Evolutionary conservation across 495 filamentous ascomycete genomes (phyloP).

Genomic region (Melanomma pulvis-pyrius): DNA sequence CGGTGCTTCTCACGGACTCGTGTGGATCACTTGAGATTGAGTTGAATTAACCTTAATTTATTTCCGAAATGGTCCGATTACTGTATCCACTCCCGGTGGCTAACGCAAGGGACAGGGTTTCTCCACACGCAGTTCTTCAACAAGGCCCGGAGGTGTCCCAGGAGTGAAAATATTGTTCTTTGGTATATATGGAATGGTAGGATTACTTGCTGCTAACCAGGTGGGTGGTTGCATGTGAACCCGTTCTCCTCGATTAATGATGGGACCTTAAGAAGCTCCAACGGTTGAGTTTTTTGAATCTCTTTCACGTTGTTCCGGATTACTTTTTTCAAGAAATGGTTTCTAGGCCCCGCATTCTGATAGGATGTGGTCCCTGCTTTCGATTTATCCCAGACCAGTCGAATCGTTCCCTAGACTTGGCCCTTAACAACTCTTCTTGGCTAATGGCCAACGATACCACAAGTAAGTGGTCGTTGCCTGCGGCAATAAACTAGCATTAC

Average conservation of each 20-base stretch:
- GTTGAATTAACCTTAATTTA: conserved; percentile 3
- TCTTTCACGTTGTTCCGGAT: too few species aligned
- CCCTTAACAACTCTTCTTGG: neutral
- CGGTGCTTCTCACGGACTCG: neutral
- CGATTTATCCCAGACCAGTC: neutral
- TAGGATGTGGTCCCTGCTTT: neutral
- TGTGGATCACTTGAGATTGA: neutral
- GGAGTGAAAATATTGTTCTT: neutral
- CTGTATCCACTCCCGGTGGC: neutral
- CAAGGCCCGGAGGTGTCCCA: too few species aligned
- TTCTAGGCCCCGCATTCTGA: neutral
- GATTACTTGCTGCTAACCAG: too few species aligned
- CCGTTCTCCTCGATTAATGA: too few species aligned
- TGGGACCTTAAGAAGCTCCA: too few species aligned
- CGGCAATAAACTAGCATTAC: too few species aligned
- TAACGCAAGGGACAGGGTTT: neutral
- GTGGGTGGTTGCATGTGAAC: too few species aligned
- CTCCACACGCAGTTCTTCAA: neutral
- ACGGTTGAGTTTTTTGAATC: too few species aligned
- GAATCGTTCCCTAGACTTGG: neutral
- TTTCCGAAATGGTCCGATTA: neutral
- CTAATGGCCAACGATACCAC: neutral
- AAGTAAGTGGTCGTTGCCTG: too few species aligned
- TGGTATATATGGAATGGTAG: neutral
- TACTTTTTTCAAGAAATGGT: neutral